Evolutionary conservation across 73 alveolate genomes (phyloP).

Genomic region (Paramecium primaurelia): DNA sequence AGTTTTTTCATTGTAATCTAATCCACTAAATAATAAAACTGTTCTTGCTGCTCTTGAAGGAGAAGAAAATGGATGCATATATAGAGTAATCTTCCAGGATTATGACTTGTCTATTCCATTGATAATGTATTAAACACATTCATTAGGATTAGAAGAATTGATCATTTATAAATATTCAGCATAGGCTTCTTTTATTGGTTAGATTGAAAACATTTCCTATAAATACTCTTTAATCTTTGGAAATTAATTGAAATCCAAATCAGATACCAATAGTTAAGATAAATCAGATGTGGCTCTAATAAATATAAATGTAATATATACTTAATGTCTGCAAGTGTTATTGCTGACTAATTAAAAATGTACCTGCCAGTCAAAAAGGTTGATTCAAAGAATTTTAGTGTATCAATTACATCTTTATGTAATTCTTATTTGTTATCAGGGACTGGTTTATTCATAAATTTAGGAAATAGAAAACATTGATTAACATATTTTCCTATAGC

Average conservation of each 20-base stretch:
- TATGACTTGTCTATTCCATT: not conserved
- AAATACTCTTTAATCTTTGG: not conserved
- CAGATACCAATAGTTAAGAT: not conserved
- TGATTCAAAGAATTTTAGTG: not conserved
- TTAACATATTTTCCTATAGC: not conserved
- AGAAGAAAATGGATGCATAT: not conserved
- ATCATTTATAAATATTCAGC: not conserved
- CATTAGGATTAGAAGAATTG: not conserved
- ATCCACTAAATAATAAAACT: not conserved
- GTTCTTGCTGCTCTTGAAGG: constrained; percentile 14
- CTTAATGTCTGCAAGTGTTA: constrained; percentile 26
- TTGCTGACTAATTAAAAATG: not conserved
- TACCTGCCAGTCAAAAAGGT: not conserved
- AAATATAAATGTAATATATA: not conserved
- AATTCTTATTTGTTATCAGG: not conserved
- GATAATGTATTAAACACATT: not conserved
- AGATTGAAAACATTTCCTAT: not conserved
- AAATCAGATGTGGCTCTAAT: not conserved
- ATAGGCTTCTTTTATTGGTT: not conserved
- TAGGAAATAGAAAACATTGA: not conserved
- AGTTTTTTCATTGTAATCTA: not conserved
- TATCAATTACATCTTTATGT: not conserved
- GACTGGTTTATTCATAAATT: not conserved
- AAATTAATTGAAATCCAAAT: not conserved
- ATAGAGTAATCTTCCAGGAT: not conserved